These are phyloP conservation scores for Neonothopanus nambi DNA, from an alignment of 1,284 basidiomycete genomes.

Conservation along the genomic window DNA sequence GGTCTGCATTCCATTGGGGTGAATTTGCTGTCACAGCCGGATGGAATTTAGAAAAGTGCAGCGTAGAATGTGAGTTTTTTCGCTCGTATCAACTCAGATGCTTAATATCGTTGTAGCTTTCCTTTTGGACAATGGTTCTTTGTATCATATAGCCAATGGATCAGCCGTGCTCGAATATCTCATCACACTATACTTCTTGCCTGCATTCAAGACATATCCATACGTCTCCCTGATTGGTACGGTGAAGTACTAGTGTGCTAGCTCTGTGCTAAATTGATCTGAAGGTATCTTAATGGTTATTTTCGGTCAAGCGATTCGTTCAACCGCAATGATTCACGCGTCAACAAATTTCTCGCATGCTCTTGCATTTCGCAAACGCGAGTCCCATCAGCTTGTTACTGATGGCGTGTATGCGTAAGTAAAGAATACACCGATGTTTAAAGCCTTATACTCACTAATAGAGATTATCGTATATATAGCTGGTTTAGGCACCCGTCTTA, in stretches of 20 bases:
- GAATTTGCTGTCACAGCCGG: slow-evolving; percentile 96
- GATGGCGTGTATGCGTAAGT: slow-evolving; percentile 83
- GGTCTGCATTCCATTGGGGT: slow-evolving; percentile 88
- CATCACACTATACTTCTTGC: slow-evolving; percentile 66
- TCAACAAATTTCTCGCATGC: slow-evolving; percentile 91
- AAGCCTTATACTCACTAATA: background rate
- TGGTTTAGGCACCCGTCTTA: slow-evolving; percentile 96
- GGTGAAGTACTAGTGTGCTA: slow-evolving; percentile 16
- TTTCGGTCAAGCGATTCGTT: slow-evolving; percentile 79
- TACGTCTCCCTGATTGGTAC: slow-evolving; percentile 60
- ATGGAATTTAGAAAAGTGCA: slow-evolving; percentile 93
- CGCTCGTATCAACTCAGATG: background rate
- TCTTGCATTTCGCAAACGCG: slow-evolving; percentile 73
- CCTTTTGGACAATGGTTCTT: slow-evolving; percentile 86
- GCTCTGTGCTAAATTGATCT: background rate
- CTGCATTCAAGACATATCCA: slow-evolving; percentile 54
- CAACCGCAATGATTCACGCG: slow-evolving; percentile 94
- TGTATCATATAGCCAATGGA: slow-evolving; percentile 87
- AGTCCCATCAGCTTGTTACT: slow-evolving; percentile 80
- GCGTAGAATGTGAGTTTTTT: slow-evolving; percentile 80
- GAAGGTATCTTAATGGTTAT: slow-evolving; percentile 67
- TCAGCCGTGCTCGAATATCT: slow-evolving; percentile 83
- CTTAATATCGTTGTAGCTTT: slow-evolving; percentile 62
- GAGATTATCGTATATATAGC: slow-evolving; percentile 42
- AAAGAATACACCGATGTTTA: background rate